These are phyloP conservation scores for Celoporthe dispersa DNA, from an alignment of 2,329 filamentous ascomycete genomes.

Conservation along the genomic window DNA sequence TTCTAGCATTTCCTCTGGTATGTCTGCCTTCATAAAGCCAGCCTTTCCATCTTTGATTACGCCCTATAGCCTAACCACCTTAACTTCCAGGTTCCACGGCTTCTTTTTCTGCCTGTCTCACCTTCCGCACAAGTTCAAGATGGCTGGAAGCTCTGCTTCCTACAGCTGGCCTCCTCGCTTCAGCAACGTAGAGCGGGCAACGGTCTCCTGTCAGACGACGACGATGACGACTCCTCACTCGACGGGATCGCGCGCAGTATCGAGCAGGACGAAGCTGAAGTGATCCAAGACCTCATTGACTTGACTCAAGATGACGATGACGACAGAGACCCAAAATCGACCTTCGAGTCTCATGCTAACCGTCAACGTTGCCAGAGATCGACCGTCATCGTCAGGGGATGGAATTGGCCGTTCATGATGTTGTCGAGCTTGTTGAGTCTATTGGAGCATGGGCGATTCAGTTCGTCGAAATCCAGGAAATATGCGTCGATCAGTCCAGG, in stretches of 20 bases:
- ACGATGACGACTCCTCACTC: neutral
- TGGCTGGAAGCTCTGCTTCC: neutral
- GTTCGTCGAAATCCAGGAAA: slow-evolving; percentile 48
- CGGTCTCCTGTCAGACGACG: neutral
- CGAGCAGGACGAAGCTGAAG: neutral
- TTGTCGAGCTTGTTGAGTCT: slow-evolving; percentile 17
- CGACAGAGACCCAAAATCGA: neutral
- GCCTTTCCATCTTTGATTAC: neutral
- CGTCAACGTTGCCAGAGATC: neutral
- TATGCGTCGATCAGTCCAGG: slow-evolving; percentile 35
- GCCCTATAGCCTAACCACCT: neutral
- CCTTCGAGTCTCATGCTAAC: neutral
- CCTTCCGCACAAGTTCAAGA: neutral
- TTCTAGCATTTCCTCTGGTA: neutral
- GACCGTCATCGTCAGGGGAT: neutral
- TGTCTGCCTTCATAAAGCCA: neutral
- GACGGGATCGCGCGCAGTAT: neutral
- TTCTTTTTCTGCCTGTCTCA: neutral
- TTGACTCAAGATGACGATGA: slow-evolving; percentile 3
- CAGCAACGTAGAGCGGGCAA: neutral
- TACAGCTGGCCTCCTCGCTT: neutral
- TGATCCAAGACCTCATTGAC: slow-evolving; percentile 2
- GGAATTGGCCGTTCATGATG: neutral
- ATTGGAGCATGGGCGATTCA: slow-evolving; percentile 32
- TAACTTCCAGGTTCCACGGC: neutral